Conservation (phyloP, 148 eudicot species). For the Fallopia convolvulus region DNA sequence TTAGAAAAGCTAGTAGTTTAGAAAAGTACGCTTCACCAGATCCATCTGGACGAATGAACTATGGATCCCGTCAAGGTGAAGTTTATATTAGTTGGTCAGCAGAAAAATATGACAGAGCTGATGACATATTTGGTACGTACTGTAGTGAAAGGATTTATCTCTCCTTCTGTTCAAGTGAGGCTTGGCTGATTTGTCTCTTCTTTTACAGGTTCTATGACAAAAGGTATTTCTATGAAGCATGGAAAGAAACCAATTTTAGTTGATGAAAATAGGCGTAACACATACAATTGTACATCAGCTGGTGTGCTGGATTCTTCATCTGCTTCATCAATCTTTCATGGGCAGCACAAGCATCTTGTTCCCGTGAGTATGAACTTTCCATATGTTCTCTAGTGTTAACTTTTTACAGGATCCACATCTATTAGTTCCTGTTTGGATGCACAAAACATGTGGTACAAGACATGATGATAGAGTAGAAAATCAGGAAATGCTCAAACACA, state of each 20-base stretch:
- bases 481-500: too few relatives aligned
- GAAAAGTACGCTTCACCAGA: constrained; percentile 38
- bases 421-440: too few relatives aligned
- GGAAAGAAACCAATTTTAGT: constrained; percentile 56
- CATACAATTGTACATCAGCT: constrained; percentile 40
- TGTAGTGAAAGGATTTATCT: not conserved
- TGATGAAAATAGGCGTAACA: constrained; percentile 71
- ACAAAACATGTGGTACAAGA: too few relatives aligned
- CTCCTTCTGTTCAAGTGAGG: not conserved
- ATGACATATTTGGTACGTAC: constrained; percentile 23
- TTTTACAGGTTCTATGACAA: constrained; percentile 44
- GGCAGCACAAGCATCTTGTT: constrained; percentile 47
- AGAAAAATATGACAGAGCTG: constrained; percentile 29
- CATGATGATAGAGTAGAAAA: too few relatives aligned
- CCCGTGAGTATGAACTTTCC: constrained; percentile 39
- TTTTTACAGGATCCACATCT: not conserved
- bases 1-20: constrained; percentile 32
- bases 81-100: constrained; percentile 30
- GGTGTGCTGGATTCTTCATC: constrained; percentile 36
- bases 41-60: constrained; percentile 23
- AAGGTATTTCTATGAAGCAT: constrained; percentile 48
- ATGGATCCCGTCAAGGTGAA: constrained; percentile 47
- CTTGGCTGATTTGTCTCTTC: not conserved
- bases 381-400: not conserved
- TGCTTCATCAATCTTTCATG: constrained; percentile 31